Evolutionary conservation across 495 filamentous ascomycete species (phyloP).

Genomic region (Podospora pseudocomata): DNA sequence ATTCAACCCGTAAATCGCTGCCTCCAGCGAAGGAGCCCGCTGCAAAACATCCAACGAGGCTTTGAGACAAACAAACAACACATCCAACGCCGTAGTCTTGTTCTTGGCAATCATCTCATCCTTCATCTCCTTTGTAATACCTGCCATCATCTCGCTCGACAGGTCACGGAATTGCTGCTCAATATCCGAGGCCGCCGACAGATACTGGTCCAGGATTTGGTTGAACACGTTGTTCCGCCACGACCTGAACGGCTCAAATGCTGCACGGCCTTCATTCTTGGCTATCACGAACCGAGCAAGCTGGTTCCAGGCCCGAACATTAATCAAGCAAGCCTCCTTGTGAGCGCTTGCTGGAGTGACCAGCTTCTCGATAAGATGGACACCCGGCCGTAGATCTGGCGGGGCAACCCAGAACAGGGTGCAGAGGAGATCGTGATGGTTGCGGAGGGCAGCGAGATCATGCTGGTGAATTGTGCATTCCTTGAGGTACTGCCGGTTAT

Average conservation of each 20-base stretch:
- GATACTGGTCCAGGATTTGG: slow-evolving; percentile 48
- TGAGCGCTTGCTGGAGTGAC: slow-evolving; percentile 79
- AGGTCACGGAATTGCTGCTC: slow-evolving; percentile 44
- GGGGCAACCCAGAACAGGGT: slow-evolving; percentile 87
- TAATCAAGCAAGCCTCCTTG: slow-evolving; percentile 79
- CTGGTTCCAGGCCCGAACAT: slow-evolving; percentile 73
- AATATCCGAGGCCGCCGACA: slow-evolving; percentile 47
- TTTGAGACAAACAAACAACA: slow-evolving; percentile 40
- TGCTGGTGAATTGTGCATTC: slow-evolving; percentile 68
- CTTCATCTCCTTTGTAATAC: slow-evolving; percentile 37
- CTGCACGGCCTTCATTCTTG: slow-evolving; percentile 47
- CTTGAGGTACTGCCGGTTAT: slow-evolving; percentile 80
- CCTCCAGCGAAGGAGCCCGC: slow-evolving; percentile 35
- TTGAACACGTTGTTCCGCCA: slow-evolving; percentile 62
- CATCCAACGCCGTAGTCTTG: slow-evolving; percentile 44
- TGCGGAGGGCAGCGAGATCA: slow-evolving; percentile 81
- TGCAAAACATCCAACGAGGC: slow-evolving; percentile 41
- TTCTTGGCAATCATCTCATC: slow-evolving; percentile 43
- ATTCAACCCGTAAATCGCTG: slow-evolving; percentile 38
- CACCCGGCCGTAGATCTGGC: slow-evolving; percentile 60
- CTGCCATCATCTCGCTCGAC: slow-evolving; percentile 34
- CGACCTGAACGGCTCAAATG: slow-evolving; percentile 57
- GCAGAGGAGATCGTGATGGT: slow-evolving; percentile 90
- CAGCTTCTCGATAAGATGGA: slow-evolving; percentile 69
- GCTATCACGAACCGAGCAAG: slow-evolving; percentile 73